phyloP scores from a whole-genome alignment of 2,329 filamentous ascomycete species.

The Fonsecaea monophora region DNA sequence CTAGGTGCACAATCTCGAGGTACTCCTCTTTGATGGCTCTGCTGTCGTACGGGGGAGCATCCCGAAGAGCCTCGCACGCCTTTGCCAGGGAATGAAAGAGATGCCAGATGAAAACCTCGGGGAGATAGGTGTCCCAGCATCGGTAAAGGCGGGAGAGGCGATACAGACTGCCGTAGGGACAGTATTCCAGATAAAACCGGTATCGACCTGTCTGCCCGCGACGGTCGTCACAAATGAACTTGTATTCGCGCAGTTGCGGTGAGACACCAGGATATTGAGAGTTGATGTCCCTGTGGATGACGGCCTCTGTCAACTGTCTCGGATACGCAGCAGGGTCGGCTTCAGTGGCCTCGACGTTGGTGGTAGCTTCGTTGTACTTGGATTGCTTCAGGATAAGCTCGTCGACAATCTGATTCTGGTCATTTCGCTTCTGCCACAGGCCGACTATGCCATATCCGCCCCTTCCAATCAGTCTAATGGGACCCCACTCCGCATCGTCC shows the following conservation, averaged over 20 bases:
- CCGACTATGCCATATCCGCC: constrained; percentile 33
- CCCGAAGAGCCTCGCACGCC: constrained; percentile 28
- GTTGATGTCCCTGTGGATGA: constrained; percentile 30
- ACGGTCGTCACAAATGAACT: constrained; percentile 18
- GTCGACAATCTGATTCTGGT: constrained; percentile 26
- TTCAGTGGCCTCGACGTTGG: background rate
- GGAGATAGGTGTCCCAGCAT: constrained; percentile 32
- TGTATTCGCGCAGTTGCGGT: constrained; percentile 32
- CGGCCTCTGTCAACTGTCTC: constrained; percentile 24
- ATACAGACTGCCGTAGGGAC: constrained; percentile 28
- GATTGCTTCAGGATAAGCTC: constrained; percentile 32
- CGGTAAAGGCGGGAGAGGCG: constrained; percentile 28
- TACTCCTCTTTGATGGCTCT: constrained; percentile 10
- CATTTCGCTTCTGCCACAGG: constrained; percentile 32
- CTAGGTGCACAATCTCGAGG: background rate
- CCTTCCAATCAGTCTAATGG: constrained; percentile 28
- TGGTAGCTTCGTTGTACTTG: background rate
- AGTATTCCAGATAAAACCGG: constrained; percentile 36
- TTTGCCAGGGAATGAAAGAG: constrained; percentile 34
- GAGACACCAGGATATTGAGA: constrained; percentile 14
- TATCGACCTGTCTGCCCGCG: constrained; percentile 5
- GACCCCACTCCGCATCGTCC: constrained; percentile 30
- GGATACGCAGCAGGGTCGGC: constrained; percentile 1
- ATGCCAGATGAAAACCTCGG: constrained; percentile 38
- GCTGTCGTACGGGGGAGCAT: constrained; percentile 12